Evolutionary conservation across 2,329 filamentous ascomycete genomes (phyloP).

Genomic region (Aschersonia sp.): DNA sequence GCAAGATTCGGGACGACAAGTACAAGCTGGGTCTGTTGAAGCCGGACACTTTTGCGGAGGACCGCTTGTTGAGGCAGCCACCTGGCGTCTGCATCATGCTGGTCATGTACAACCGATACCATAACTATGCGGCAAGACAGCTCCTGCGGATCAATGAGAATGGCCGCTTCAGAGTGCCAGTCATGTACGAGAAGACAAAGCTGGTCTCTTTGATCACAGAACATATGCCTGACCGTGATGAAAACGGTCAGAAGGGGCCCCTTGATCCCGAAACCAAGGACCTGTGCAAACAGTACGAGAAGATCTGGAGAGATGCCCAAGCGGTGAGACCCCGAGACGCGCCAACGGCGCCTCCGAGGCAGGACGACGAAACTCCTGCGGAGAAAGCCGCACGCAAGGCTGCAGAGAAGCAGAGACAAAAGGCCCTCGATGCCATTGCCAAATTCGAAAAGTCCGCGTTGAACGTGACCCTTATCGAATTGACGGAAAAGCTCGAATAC

Average conservation of each 20-base stretch:
- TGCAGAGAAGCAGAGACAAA: constrained; percentile 11
- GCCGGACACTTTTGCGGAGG: constrained; percentile 51
- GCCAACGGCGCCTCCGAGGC: not conserved
- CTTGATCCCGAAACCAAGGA: not conserved
- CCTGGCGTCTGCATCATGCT: constrained; percentile 54
- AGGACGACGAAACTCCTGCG: not conserved
- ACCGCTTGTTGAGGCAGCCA: constrained; percentile 48
- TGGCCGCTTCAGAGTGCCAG: constrained; percentile 16
- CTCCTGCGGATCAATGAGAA: constrained; percentile 36
- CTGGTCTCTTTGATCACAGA: not conserved
- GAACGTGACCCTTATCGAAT: not conserved
- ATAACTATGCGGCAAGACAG: constrained; percentile 66
- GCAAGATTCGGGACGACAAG: constrained; percentile 14
- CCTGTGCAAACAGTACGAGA: not conserved
- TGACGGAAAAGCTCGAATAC: not conserved
- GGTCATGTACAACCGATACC: constrained; percentile 62
- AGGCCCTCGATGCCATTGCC: not conserved
- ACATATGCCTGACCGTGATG: not conserved
- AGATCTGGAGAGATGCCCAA: not conserved
- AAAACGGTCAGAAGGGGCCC: not conserved
- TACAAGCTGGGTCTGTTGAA: constrained; percentile 22
- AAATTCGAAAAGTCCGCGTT: not conserved
- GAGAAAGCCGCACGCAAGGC: not conserved
- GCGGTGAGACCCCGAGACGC: not conserved
- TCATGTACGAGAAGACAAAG: constrained; percentile 14